Evolutionary conservation across 1,284 basidiomycete genomes (phyloP).

Genomic region (Coniophora puteana): DNA sequence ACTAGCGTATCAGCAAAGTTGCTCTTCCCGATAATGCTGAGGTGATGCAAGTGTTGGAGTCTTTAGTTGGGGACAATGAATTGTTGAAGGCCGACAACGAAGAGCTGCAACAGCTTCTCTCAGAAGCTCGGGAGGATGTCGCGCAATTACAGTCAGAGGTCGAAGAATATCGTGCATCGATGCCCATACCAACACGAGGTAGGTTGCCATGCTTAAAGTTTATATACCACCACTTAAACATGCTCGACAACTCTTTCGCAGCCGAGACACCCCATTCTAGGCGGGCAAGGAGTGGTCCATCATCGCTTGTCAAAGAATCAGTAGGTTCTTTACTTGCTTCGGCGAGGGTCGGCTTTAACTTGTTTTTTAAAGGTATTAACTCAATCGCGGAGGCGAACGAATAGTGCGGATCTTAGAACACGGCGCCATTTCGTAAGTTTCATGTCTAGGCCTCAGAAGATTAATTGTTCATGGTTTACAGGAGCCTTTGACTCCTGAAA

Average conservation of each 20-base stretch:
- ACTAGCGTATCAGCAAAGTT: conserved; percentile 41
- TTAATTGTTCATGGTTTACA: conserved; percentile 21
- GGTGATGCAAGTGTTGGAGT: conserved; percentile 69
- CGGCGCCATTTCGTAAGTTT: conserved; percentile 38
- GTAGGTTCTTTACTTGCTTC: conserved; percentile 18
- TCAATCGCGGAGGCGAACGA: conserved; percentile 18
- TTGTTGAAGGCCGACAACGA: conserved; percentile 75
- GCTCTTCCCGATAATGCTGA: conserved; percentile 49
- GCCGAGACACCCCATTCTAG: conserved; percentile 38
- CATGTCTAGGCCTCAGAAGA: neutral
- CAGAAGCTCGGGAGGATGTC: conserved; percentile 76
- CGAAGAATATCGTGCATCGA: conserved; percentile 64
- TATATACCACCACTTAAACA: conserved; percentile 9
- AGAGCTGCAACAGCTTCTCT: conserved; percentile 70
- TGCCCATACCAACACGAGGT: conserved; percentile 39
- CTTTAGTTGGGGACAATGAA: conserved; percentile 82
- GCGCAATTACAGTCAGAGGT: conserved; percentile 68
- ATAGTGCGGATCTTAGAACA: conserved; percentile 31
- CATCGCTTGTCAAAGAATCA: conserved; percentile 34
- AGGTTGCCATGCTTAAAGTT: conserved; percentile 10
- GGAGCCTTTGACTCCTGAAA: conserved; percentile 64
- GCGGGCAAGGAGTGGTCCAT: conserved; percentile 38
- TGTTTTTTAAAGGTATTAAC: conserved; percentile 7
- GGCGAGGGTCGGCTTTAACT: conserved; percentile 4
- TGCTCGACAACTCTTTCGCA: conserved; percentile 25